Percentiles rank a stretch among this genome's conserved stretches.
Evolutionary conservation across 306 rosid genomes (phyloP).

Genomic region (Acacia crassicarpa): DNA sequence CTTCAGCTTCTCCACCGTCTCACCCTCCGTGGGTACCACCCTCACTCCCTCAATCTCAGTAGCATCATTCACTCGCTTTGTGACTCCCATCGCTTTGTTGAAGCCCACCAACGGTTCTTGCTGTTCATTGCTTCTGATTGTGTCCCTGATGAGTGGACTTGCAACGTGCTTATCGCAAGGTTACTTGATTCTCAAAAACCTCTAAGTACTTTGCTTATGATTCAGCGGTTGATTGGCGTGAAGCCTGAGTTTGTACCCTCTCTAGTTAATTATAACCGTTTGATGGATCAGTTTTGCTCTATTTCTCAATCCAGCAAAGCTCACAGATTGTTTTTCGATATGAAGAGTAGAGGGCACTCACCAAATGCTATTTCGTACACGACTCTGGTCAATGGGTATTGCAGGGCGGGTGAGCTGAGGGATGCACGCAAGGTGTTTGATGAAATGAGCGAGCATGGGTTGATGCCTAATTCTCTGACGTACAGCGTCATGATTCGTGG

Average conservation of each 20-base stretch:
- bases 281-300: conserved; percentile 78
- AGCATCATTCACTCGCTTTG: conserved; percentile 69
- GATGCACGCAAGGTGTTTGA: conserved; percentile 71
- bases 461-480: conserved; percentile 58
- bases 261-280: conserved; percentile 66
- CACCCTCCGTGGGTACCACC: conserved; percentile 48
- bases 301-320: conserved; percentile 50
- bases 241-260: conserved; percentile 77
- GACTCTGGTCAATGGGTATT: conserved; percentile 70
- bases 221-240: conserved; percentile 33
- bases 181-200: conserved; percentile 61
- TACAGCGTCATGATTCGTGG: conserved; percentile 63
- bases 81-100: conserved; percentile 62
- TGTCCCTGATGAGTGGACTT: conserved; percentile 77
- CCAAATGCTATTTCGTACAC: conserved; percentile 78
- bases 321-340: conserved; percentile 64
- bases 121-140: conserved; percentile 50
- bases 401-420: conserved; percentile 38
- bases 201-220: conserved; percentile 41
- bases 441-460: conserved; percentile 68
- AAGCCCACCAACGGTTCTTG: conserved; percentile 64
- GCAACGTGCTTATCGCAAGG: conserved; percentile 74
- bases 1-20: conserved; percentile 53
- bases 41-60: conserved; percentile 47
- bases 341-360: conserved; percentile 67